Base-by-base conservation (phyloP, 306 rosid genomes). In the Ammopiptanthus mongolicus region DNA sequence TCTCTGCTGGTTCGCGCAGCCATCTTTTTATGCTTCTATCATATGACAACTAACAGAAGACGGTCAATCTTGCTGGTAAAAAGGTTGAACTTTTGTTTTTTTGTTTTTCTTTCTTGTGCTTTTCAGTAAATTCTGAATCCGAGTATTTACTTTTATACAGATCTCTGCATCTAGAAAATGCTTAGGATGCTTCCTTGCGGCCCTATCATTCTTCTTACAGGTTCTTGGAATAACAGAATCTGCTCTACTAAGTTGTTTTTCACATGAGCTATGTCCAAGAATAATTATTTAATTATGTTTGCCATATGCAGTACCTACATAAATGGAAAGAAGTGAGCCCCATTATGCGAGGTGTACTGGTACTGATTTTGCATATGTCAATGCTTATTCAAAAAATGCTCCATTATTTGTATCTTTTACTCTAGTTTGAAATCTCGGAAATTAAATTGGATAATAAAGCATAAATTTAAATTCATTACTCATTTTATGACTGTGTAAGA, bases 141-240 rank as follows among this genome's bases (percentile, higher is more conserved):
- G 21, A 72, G 12, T 33, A 33, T 44, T 80, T 63, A 59, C 33
- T 68, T 8, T 60, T 13, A 0, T 59, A 15, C 71, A 87, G 91
- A 79, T 87, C 53, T 87, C 95, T 69, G 80, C 91, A 7, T 83
- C 75, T 23, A 92, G 95, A 78, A 87, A 93, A 78, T 87, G 93
- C 87, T 39, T 89, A 73, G 91, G 90, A 66, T 84, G 90, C 84
- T 83, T 86, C 36, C 84, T 86, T 6, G 82, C 74, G 10, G 93
- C 86, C n/a, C 36, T 87, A 36, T 87, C 96, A 58, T 91, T 86
- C 78, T 23, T 83, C 69, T 66, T 87, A 51, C 88, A 87, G 93
- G 97, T 91, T 77, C 69, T 18, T 65, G 71, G 5, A 42, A 25
- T 28, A 56, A 6, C 12, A 44, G 28, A 64, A 68, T 80, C 21